Evolutionary conservation across 2,329 filamentous ascomycete species (phyloP).

Genomic region (Orbilia ellipsospora): DNA sequence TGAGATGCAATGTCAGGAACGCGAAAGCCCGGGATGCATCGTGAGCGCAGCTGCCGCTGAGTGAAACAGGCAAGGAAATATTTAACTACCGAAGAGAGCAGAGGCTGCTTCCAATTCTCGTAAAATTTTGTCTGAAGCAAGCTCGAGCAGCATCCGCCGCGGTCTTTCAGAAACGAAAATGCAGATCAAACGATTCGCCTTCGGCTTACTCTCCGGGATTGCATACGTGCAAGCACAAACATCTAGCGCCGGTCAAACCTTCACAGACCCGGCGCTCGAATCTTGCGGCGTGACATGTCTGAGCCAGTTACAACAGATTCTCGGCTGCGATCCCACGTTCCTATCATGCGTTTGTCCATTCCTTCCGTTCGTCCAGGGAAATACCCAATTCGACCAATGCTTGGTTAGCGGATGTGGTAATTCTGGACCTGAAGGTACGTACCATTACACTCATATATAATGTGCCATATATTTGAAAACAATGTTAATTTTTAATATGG

Average conservation of each 20-base stretch:
- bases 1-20: too few species aligned
- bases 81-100: too few species aligned
- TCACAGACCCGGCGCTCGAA: neutral
- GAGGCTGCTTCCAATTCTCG: too few species aligned
- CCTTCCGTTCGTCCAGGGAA: neutral
- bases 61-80: too few species aligned
- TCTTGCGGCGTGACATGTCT: neutral
- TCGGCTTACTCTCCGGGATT: neutral
- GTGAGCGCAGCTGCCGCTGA: too few species aligned
- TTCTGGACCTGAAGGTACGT: neutral
- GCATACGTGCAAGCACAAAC: neutral
- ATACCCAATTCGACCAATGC: neutral
- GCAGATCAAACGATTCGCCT: neutral
- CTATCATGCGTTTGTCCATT: slow-evolving; percentile 3
- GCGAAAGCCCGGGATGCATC: too few species aligned
- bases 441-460: neutral
- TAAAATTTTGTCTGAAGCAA: too few species aligned
- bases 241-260: neutral
- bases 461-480: too few species aligned
- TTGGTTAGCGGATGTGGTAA: neutral
- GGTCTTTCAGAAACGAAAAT: neutral
- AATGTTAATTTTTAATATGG: too few species aligned
- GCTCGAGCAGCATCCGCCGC: too few species aligned
- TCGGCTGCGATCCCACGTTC: slow-evolving; percentile 8
- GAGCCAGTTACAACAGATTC: neutral